Conservation (phyloP, 1,284 basidiomycete species). For the Stygiomarasmius scandens region DNA sequence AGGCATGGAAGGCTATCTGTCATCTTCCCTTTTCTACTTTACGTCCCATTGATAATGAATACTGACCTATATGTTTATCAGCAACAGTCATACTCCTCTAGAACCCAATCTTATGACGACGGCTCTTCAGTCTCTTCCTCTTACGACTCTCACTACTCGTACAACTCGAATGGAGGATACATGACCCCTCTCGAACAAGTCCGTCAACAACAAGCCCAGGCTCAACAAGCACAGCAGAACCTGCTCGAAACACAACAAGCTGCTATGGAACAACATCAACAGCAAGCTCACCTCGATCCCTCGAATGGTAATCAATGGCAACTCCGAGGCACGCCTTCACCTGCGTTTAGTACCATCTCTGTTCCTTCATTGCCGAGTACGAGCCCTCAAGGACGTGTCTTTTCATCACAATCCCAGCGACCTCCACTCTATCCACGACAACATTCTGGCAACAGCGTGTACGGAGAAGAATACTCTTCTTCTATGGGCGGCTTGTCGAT, state of each 20-base stretch:
- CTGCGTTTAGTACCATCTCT: slow-evolving; percentile 44
- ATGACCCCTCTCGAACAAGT: background rate
- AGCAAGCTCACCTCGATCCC: slow-evolving; percentile 12
- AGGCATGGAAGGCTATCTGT: too few relatives aligned
- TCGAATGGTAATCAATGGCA: slow-evolving; percentile 31
- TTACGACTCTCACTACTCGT: background rate
- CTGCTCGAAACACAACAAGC: slow-evolving; percentile 8
- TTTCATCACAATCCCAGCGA: background rate
- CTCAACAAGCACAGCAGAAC: background rate
- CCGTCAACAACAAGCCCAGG: background rate
- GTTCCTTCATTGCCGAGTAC: slow-evolving; percentile 34
- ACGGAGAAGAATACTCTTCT: background rate
- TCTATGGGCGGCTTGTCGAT: background rate
- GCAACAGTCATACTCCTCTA: background rate
- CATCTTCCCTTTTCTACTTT: too few relatives aligned
- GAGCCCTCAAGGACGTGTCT: background rate
- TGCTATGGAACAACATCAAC: slow-evolving; percentile 7
- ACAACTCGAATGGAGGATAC: background rate
- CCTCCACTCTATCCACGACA: slow-evolving; percentile 8
- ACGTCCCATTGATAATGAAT: too few relatives aligned
- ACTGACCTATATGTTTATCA: background rate
- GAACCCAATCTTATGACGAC: background rate
- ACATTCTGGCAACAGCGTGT: background rate
- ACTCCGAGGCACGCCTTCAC: slow-evolving; percentile 29
- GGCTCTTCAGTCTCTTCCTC: background rate